phyloP scores from a whole-genome alignment of 2,329 filamentous ascomycete species.

The Fusarium haematococcum region DNA sequence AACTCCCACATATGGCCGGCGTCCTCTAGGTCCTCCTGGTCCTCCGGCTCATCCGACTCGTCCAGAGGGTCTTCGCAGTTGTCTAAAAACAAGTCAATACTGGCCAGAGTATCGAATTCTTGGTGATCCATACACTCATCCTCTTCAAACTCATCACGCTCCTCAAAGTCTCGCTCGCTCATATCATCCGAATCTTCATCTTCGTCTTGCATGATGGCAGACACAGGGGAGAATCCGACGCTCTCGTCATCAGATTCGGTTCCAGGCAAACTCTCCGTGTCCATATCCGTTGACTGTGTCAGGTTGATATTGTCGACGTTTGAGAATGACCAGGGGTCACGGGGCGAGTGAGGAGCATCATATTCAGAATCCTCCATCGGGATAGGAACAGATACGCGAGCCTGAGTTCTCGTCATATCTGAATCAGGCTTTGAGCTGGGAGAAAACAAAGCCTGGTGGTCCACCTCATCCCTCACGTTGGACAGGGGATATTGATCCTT shows the following conservation, averaged over 20 bases:
- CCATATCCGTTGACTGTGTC: slow-evolving; percentile 33
- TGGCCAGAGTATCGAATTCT: not conserved
- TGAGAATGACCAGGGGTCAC: slow-evolving; percentile 10
- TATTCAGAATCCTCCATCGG: slow-evolving; percentile 4
- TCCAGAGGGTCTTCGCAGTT: not conserved
- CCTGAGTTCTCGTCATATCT: slow-evolving; percentile 4
- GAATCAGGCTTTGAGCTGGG: not conserved
- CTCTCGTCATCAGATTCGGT: slow-evolving; percentile 13
- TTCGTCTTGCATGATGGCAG: not conserved
- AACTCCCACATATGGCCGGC: not conserved
- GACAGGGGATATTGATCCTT: slow-evolving; percentile 35
- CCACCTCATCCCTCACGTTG: slow-evolving; percentile 20
- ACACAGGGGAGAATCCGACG: slow-evolving; percentile 1
- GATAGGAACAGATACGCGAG: slow-evolving; percentile 2
- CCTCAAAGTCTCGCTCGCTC: slow-evolving; percentile 31
- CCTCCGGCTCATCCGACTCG: not conserved
- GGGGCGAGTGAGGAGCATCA: slow-evolving; percentile 6
- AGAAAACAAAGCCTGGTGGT: slow-evolving; percentile 1
- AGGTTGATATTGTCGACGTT: slow-evolving; percentile 11
- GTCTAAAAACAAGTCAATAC: slow-evolving; percentile 31
- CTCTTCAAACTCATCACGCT: slow-evolving; percentile 39
- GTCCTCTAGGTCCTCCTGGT: not conserved
- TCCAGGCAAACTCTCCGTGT: slow-evolving; percentile 24
- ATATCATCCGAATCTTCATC: slow-evolving; percentile 3
- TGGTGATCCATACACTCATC: slow-evolving; percentile 21